Evolutionary conservation across 768 basidiomycete genomes (phyloP).

Genomic region (Neoboletus brunneissimus): DNA sequence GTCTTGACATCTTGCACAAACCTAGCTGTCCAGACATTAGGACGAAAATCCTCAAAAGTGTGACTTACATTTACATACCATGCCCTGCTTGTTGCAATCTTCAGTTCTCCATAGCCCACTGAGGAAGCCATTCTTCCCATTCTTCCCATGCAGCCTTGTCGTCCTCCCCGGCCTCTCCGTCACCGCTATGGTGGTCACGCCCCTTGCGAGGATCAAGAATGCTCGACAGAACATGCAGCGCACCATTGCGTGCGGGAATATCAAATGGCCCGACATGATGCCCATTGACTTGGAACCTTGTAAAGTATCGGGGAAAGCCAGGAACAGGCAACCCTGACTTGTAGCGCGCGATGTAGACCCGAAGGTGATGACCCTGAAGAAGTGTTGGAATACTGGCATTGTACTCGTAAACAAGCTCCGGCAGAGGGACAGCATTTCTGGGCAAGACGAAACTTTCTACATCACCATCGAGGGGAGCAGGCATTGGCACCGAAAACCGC

Average conservation of each 20-base stretch:
- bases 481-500: background rate
- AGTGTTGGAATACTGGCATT: conserved; percentile 11
- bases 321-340: conserved; percentile 4
- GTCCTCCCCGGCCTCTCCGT: background rate
- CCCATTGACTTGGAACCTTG: conserved; percentile 11
- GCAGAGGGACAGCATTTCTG: background rate
- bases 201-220: conserved; percentile 14
- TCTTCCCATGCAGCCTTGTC: conserved; percentile 5
- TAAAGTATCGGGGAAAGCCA: conserved; percentile 5
- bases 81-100: background rate
- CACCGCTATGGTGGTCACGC: background rate
- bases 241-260: conserved; percentile 14
- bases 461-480: background rate
- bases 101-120: conserved; percentile 14
- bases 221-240: conserved; percentile 9
- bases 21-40: background rate
- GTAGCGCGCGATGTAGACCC: conserved; percentile 9
- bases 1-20: background rate
- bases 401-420: conserved; percentile 14
- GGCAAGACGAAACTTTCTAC: background rate
- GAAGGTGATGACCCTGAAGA: conserved; percentile 3
- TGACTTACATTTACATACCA: background rate
- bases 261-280: conserved; percentile 5
- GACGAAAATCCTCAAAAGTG: background rate
- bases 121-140: conserved; percentile 17